Evolutionary conservation across 2,329 filamentous ascomycete species (phyloP).

Genomic region (Cytospora piceicola): DNA sequence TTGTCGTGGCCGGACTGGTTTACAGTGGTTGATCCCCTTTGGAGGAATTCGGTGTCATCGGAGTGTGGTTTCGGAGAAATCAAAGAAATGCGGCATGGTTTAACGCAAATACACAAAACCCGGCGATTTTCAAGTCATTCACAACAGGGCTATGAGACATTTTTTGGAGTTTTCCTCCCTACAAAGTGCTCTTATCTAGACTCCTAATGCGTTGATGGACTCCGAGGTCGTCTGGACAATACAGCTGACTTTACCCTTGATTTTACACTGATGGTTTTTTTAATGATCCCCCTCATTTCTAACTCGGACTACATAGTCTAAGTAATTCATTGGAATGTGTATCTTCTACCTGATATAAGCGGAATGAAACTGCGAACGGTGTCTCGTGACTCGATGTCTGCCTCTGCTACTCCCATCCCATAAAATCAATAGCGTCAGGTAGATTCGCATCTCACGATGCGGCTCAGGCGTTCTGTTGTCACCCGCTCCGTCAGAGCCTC

Average conservation of each 20-base stretch:
- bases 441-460: not conserved
- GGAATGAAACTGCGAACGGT: not conserved
- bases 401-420: not conserved
- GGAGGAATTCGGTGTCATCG: slow-evolving; percentile 64
- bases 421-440: not conserved
- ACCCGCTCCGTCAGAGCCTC: not conserved
- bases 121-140: slow-evolving; percentile 42
- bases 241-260: slow-evolving; percentile 50
- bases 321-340: slow-evolving; percentile 38
- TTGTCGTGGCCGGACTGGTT: slow-evolving; percentile 47
- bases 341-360: slow-evolving; percentile 20
- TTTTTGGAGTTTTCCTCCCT: slow-evolving; percentile 50
- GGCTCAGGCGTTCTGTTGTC: not conserved
- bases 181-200: slow-evolving; percentile 56
- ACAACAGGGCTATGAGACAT: slow-evolving; percentile 49
- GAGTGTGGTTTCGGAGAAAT: slow-evolving; percentile 63
- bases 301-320: slow-evolving; percentile 45
- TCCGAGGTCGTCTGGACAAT: slow-evolving; percentile 57
- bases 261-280: slow-evolving; percentile 20
- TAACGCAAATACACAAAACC: slow-evolving; percentile 52
- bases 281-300: slow-evolving; percentile 24
- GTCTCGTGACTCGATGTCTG: not conserved
- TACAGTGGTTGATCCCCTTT: slow-evolving; percentile 48
- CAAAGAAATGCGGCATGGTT: slow-evolving; percentile 53
- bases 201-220: slow-evolving; percentile 49